These are phyloP conservation scores for Neophaeococcomyces mojaviensis DNA, from an alignment of 2,329 filamentous ascomycete species.

Conservation along the genomic window DNA sequence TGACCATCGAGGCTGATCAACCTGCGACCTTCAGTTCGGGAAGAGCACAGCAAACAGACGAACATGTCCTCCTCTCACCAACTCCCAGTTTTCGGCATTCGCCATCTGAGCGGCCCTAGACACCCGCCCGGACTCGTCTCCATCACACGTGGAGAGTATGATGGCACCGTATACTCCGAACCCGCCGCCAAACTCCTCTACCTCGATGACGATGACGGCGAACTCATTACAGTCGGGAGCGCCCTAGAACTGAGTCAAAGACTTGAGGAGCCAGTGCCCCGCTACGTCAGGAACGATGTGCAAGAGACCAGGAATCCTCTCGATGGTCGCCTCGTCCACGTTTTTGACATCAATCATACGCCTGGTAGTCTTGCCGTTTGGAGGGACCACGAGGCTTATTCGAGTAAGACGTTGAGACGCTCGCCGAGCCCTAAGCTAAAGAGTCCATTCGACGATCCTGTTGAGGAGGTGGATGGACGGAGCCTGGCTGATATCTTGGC, in stretches of 20 bases:
- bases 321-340: conserved; percentile 31
- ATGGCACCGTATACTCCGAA: conserved; percentile 33
- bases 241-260: conserved; percentile 40
- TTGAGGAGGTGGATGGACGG: background rate
- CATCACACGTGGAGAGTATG: conserved; percentile 36
- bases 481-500: background rate
- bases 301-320: conserved; percentile 9
- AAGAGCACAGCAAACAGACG: background rate
- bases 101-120: conserved; percentile 15
- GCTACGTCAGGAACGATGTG: background rate
- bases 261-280: conserved; percentile 33
- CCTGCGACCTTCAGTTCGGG: too few relatives aligned
- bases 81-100: conserved; percentile 21
- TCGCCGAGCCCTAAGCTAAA: too few relatives aligned
- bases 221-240: conserved; percentile 41
- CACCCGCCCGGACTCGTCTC: conserved; percentile 30
- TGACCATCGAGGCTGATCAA: too few relatives aligned
- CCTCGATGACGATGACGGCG: conserved; percentile 40
- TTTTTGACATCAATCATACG: conserved; percentile 35
- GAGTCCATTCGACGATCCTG: too few relatives aligned
- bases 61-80: conserved; percentile 7
- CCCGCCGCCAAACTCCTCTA: conserved; percentile 38
- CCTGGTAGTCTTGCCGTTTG: conserved; percentile 16
- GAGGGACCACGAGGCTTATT: conserved; percentile 20
- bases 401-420: conserved; percentile 12